Evolutionary conservation across 2,329 filamentous ascomycete genomes (phyloP), one percentile per base, ranked within the genome.

Genomic region (Tolypocladium tundrense): DNA sequence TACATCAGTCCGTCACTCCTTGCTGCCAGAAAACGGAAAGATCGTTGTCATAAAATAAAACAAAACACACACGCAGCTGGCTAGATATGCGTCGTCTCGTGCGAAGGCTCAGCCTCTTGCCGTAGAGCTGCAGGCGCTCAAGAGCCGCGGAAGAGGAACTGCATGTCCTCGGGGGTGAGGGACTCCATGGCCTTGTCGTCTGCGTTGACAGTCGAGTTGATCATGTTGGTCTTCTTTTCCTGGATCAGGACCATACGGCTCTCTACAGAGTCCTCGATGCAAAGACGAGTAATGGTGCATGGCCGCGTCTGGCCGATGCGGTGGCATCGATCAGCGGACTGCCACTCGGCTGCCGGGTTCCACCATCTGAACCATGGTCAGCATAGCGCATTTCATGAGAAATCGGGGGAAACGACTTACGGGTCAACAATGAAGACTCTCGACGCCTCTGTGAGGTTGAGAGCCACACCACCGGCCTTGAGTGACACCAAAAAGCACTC

Each of bases 331-430:
- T 99, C 94, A 3, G 94, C 94, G 61, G 89, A 94, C 74, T 99
- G 94, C 94, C 94, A 99, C 75, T 99, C 94, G 0, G 93, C 93
- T n/a, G 92, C 92, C n/a, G 94, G 94, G 65, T 97, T 97, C 94
- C 94, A 99, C 94, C 94, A 97, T 65, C 88, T 91, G 10, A 64
- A n/a, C 41, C 61, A 39, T 59, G 33, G 5, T 75, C 60, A 72
- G 64, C 35, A 55, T 10, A 16, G 19, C 5, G 6, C 19, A 16
- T 4, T 41, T 8, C 9, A 27, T 39, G 3, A 35, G 3, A 45
- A 24, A 35, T 16, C 16, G 3, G 8, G 41, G 8, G 48, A 39
- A 39, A 27, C 24, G 50, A 87, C 88, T 82, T 84, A 92, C 79
- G 94, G 94, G 67, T 99, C 94, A 59, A 97, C 86, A 60, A 97